Base-by-base conservation (phyloP, 2,329 filamentous ascomycete species). In the Sclerotinia trifoliorum region DNA sequence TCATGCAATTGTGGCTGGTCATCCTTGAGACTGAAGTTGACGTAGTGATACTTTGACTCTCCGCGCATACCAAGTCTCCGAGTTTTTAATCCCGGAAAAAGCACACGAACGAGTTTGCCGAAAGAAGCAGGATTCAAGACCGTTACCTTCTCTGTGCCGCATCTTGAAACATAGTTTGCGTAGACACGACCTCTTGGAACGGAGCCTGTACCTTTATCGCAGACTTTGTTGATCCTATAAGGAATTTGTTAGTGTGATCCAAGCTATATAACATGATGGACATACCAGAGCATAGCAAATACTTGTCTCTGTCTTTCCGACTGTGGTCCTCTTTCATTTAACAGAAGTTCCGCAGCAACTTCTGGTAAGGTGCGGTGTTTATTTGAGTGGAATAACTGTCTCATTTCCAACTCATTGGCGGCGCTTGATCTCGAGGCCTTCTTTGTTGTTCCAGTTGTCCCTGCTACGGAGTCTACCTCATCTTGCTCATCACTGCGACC, bases 31-130 rank as follows among this genome's bases (percentile, higher is more conserved):
- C 81, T 82, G 74, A 90, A 90, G 75, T 89, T 88, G 58, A 90
- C 87, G 76, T 99, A 99, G 79, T 99, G 95, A 78, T 99, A 99
- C 78, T 99, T 99, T 19, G 95, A 99, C 81, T 98, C 94, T 72
- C 95, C 95, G 65, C 95, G 88, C 58, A 98, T 94, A 71, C 95
- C 95, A 17, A 99, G 84, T 72, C 95, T 87, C 69, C 95, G 86
- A 44, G 95, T 99, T 80, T 96, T 94, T 29, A 99, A 89, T 54
- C 94, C 94, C 0, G 95, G 94, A 75, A 98, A 99, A 64, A 99
- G 90, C 51, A 99, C 94, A 44, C 95, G 89, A 46, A 99, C 95
- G 55, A 99, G 86, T 80, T 99, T 99, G 68, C 95, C 95, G 80
- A 99, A 99, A 39, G 94, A 98, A 13, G 95, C 95, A 54, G 95